phyloP scores from a whole-genome alignment of 345 rosid species.

The Salix brachista region DNA sequence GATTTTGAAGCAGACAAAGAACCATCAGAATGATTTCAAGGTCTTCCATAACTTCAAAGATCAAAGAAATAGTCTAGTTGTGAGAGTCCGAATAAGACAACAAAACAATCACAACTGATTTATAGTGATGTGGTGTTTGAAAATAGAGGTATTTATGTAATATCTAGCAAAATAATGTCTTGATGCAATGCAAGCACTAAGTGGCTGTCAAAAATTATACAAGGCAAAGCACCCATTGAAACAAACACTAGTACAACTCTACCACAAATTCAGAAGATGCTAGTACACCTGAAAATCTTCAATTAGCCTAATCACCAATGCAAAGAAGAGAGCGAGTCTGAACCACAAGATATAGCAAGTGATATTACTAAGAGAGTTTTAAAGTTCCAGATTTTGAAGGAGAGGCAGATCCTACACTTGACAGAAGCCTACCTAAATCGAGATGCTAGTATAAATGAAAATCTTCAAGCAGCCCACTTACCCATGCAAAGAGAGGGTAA shows the following conservation, averaged over 20 bases:
- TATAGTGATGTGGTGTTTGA: too few relatives aligned
- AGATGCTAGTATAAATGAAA: background rate
- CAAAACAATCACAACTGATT: too few relatives aligned
- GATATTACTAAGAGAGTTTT: background rate
- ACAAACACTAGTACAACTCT: background rate
- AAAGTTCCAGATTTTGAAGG: background rate
- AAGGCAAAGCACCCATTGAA: background rate
- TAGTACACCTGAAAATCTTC: background rate
- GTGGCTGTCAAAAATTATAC: background rate
- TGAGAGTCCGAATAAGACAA: background rate
- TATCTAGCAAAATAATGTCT: too few relatives aligned
- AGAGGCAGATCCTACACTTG: background rate
- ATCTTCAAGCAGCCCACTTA: background rate
- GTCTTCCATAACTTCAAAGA: slow-evolving; percentile 64
- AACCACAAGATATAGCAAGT: background rate
- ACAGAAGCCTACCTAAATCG: background rate
- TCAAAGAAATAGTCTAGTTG: background rate
- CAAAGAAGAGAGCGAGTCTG: background rate
- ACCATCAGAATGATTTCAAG: slow-evolving; percentile 30
- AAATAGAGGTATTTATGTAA: too few relatives aligned
- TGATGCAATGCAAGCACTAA: background rate
- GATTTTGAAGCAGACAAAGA: background rate
- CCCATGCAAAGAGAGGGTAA: background rate
- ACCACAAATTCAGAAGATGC: background rate
- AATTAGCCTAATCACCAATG: background rate